A percentile compares a stretch with the other conserved stretches of the same genome.
phyloP scores from a whole-genome alignment of 2,329 filamentous ascomycete species.

The Neonectria punicea region DNA sequence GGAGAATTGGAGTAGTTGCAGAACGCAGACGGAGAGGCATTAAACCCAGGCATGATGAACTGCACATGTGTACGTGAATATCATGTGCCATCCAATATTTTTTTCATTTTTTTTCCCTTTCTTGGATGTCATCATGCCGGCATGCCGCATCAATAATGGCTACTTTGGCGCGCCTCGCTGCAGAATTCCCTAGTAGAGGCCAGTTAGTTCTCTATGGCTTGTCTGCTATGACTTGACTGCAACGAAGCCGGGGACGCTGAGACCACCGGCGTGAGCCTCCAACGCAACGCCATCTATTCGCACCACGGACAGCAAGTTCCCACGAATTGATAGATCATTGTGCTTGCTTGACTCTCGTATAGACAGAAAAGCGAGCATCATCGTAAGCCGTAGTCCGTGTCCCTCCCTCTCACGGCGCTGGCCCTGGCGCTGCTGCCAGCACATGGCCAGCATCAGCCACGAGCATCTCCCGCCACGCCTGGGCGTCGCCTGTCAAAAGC shows the following conservation, averaged over 20 bases:
- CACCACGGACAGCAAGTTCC: background rate
- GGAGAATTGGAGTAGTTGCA: background rate
- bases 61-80: background rate
- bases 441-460: conserved; percentile 23
- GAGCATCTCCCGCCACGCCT: conserved; percentile 12
- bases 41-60: conserved; percentile 18
- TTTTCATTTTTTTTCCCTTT: background rate
- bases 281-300: background rate
- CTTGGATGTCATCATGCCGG: background rate
- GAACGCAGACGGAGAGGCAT: background rate
- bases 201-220: background rate
- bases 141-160: background rate
- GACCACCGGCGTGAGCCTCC: background rate
- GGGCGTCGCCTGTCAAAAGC: conserved; percentile 9
- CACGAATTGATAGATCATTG: background rate
- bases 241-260: background rate
- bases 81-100: background rate
- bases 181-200: too few species aligned
- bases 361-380: background rate
- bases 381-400: conserved; percentile 33
- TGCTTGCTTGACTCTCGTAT: background rate
- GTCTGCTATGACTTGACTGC: background rate
- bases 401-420: conserved; percentile 10
- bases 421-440: conserved; percentile 21
- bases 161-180: background rate